phyloP scores from a whole-genome alignment of 2,329 filamentous ascomycete genomes.

The Pseudogymnoascus sp. region DNA sequence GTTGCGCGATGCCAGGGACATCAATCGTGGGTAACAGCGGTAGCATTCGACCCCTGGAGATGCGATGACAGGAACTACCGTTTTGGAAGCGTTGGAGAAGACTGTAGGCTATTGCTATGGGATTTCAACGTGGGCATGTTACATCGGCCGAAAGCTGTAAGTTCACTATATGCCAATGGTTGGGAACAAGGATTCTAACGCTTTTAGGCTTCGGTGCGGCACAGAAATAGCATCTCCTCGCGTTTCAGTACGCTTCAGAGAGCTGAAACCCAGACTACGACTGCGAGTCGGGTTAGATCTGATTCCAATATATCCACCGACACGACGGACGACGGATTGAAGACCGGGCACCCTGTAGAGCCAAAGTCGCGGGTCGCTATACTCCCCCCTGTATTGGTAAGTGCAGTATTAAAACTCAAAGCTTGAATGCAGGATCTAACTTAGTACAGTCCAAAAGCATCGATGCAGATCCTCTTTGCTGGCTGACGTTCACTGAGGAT shows the following conservation, averaged over 20 bases:
- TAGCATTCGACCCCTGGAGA: slow-evolving; percentile 94
- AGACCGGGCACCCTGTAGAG: slow-evolving; percentile 56
- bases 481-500: slow-evolving; percentile 89
- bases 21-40: slow-evolving; percentile 87
- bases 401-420: slow-evolving; percentile 18
- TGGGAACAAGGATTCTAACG: background rate
- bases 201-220: slow-evolving; percentile 43
- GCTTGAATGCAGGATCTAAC: background rate
- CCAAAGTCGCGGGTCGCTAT: slow-evolving; percentile 76
- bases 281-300: slow-evolving; percentile 54
- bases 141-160: slow-evolving; percentile 75
- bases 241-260: slow-evolving; percentile 42
- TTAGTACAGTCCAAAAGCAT: slow-evolving; percentile 62
- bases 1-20: slow-evolving; percentile 92
- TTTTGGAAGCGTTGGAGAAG: slow-evolving; percentile 92
- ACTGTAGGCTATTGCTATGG: slow-evolving; percentile 85
- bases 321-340: slow-evolving; percentile 35
- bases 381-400: slow-evolving; percentile 81
- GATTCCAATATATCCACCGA: slow-evolving; percentile 56
- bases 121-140: slow-evolving; percentile 98
- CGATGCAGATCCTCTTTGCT: slow-evolving; percentile 78
- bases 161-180: slow-evolving; percentile 29
- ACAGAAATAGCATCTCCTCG: slow-evolving; percentile 43
- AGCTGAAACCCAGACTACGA: slow-evolving; percentile 54
- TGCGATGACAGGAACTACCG: slow-evolving; percentile 94